Base-by-base conservation (phyloP, 805 yeast species). In the Kuraishia cidri region DNA sequence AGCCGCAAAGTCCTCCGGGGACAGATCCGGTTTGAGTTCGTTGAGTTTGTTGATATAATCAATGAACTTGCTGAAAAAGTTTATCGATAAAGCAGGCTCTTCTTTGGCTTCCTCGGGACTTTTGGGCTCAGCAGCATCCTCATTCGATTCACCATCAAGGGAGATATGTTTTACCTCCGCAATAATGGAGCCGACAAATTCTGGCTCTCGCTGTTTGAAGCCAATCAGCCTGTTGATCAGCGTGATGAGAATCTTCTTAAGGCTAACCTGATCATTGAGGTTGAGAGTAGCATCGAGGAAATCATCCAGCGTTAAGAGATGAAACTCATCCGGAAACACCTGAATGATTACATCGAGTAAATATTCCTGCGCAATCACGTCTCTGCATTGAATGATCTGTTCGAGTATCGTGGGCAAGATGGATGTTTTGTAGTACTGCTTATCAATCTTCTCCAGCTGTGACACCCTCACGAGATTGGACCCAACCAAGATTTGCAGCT, bases 271-370 rank as follows among this genome's bases (percentile, higher is more conserved):
- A 1, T 92, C 87, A 48, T 75, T 77, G 38, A 92, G 61, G 36
- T 72, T 67, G 34, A 77, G 56, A 14, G 85, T 70, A 1, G 88
- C 75, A 20, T 67, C 68, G 42, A 92, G 64, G 42, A 83, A 74
- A 21, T 61, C 58, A 33, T 77, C 76, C 44, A 92, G 62, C 0
- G 96, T 84, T 14, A 66, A 66, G 38, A 87, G 58, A 47, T 92
- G 97, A 53, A 81, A 90, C 41, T 82, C 85, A 47, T 85, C 96
- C 1, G 97, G 97, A 60, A 92, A 92, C 2, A 88, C 94, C 52
- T 90, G 97, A 35, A 88, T 80, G 33, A 92, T 67, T 9, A 92
- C 95, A 49, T 92, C 98, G 31, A 88, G 64, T 36, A 92, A 59
- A 50, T 92, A 92, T 48, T 81, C 88, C 58, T 92, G 98, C 4